These are phyloP conservation scores for Bonia amplexicaulis DNA, from an alignment of 176 grass and related monocot species.

Conservation along the genomic window DNA sequence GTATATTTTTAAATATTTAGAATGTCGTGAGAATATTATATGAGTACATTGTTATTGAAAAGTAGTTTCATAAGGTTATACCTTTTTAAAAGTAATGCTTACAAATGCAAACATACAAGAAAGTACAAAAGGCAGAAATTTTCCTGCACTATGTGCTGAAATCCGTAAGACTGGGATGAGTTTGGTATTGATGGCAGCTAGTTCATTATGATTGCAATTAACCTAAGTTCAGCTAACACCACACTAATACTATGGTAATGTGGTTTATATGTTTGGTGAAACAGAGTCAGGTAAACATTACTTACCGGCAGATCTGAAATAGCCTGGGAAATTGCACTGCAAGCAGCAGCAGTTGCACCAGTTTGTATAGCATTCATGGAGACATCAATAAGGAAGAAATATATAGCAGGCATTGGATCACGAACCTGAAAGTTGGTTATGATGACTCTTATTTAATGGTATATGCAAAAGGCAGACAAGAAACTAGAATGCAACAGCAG, in stretches of 20 bases:
- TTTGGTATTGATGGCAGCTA: background rate
- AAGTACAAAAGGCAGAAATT: background rate
- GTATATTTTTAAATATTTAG: background rate
- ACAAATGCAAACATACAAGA: background rate
- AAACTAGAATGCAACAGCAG: conserved; percentile 5
- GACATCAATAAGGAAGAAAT: conserved; percentile 87
- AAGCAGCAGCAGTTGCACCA: conserved; percentile 83
- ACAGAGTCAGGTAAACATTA: background rate
- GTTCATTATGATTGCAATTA: background rate
- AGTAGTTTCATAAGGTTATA: background rate
- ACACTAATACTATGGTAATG: background rate
- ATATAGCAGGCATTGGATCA: conserved; percentile 91
- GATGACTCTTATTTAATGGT: conserved; percentile 7
- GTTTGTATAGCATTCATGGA: conserved; percentile 88
- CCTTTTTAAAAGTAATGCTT: background rate
- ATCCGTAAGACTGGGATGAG: background rate
- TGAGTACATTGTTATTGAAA: background rate
- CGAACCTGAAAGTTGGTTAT: conserved; percentile 59
- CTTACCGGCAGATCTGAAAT: conserved; percentile 84
- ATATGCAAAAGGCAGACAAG: background rate
- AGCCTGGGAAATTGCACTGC: conserved; percentile 75
- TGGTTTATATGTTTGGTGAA: background rate
- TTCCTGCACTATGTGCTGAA: background rate
- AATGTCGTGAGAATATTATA: background rate
- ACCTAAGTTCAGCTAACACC: background rate